phyloP scores from a whole-genome alignment of 108 stramenopile genomes.

The Ochromonas danica region DNA sequence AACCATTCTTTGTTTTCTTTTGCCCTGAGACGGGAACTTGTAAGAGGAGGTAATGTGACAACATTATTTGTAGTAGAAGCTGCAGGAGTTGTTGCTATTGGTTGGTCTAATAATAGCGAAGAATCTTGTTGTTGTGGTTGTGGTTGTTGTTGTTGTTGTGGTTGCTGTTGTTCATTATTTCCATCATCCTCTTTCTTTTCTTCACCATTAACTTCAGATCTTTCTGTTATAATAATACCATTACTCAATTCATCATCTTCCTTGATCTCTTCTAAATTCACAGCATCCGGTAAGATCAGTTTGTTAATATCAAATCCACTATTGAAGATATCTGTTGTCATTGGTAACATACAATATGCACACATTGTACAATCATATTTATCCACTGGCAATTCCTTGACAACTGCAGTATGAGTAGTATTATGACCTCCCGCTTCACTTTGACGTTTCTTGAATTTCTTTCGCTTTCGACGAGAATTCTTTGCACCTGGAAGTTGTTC shows the following conservation, averaged over 20 bases:
- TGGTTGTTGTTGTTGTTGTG: not conserved
- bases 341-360: conserved; percentile 37
- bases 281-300: not conserved
- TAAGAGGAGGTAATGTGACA: not conserved
- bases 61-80: too few relatives aligned
- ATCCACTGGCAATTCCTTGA: conserved; percentile 32
- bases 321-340: conserved; percentile 10
- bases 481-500: conserved; percentile 20
- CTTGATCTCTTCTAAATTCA: not conserved
- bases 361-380: conserved; percentile 21
- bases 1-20: too few relatives aligned
- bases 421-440: not conserved
- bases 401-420: not conserved
- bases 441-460: not conserved
- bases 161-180: not conserved
- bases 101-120: too few relatives aligned
- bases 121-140: too few relatives aligned
- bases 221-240: too few relatives aligned
- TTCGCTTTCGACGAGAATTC: not conserved
- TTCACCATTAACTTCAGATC: too few relatives aligned
- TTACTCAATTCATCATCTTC: not conserved
- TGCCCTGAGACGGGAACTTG: too few relatives aligned
- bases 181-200: not conserved
- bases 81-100: not conserved
- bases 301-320: not conserved